These are phyloP conservation scores for Eimeria maxima DNA, from an alignment of 169 alveolate genomes.

Conservation along the genomic window DNA sequence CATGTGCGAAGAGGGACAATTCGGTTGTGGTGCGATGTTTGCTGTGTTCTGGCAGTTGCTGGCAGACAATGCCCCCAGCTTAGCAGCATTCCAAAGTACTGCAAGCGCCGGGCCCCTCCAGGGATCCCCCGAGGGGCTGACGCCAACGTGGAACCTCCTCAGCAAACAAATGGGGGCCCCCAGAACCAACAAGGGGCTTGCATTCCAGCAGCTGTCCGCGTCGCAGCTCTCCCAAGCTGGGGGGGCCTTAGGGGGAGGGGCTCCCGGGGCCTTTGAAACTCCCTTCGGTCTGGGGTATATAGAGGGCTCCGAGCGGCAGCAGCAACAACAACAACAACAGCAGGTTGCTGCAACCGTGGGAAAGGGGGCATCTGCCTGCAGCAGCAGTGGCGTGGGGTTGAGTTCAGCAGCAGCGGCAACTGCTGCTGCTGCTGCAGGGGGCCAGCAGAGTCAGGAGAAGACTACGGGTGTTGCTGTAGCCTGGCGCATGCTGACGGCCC, in stretches of 20 bases:
- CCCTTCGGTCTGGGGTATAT: conserved; percentile 36
- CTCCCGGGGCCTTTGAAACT: conserved; percentile 32
- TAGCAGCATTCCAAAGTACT: not conserved
- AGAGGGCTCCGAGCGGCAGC: conserved; percentile 24
- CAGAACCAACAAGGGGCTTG: not conserved
- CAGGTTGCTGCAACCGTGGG: conserved; percentile 1
- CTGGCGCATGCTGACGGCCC: conserved; percentile 3
- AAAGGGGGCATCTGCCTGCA: not conserved
- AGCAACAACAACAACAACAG: conserved; percentile 4
- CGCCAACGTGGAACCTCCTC: not conserved
- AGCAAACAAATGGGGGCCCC: conserved; percentile 30
- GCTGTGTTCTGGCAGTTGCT: conserved; percentile 35
- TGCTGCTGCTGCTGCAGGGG: conserved; percentile 23
- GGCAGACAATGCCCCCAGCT: not conserved
- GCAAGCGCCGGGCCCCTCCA: not conserved
- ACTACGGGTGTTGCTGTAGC: conserved; percentile 1
- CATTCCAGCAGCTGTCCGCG: not conserved
- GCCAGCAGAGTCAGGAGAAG: not conserved
- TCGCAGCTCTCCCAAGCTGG: not conserved
- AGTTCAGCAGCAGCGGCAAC: not conserved
- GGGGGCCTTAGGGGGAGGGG: not conserved
- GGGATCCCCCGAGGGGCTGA: not conserved
- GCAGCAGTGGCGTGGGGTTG: not conserved
- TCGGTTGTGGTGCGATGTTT: not conserved
- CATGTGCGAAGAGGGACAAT: conserved; percentile 36